Conservation (phyloP, 1,139 yeast genomes). For the Petasospora fabianii region DNA sequence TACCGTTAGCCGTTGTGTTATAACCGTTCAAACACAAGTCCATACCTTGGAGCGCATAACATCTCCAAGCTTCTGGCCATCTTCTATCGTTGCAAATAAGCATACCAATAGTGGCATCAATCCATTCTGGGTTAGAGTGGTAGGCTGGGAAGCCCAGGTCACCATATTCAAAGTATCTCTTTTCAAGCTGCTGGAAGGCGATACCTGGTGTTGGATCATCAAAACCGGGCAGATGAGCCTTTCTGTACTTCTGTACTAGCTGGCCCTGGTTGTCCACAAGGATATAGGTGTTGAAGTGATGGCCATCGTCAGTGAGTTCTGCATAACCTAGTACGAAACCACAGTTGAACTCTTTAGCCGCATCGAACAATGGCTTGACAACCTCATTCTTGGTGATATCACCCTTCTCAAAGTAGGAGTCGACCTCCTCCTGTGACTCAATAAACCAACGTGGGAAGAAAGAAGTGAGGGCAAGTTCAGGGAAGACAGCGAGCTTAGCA, state of each 20-base stretch:
- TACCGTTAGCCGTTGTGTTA: constrained; percentile 32
- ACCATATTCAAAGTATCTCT: constrained; percentile 34
- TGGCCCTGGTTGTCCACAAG: constrained; percentile 31
- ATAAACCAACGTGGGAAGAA: constrained; percentile 31
- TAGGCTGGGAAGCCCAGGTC: constrained; percentile 32
- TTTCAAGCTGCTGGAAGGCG: constrained; percentile 35
- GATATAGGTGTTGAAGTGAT: constrained; percentile 33
- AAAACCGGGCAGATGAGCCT: constrained; percentile 35
- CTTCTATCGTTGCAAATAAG: constrained; percentile 37
- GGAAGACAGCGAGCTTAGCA: constrained; percentile 28
- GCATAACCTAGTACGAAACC: constrained; percentile 37
- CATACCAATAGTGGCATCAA: constrained; percentile 33
- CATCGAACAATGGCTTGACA: constrained; percentile 33
- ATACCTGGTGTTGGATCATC: constrained; percentile 29
- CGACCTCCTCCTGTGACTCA: constrained; percentile 33
- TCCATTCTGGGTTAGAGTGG: constrained; percentile 31
- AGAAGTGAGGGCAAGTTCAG: constrained; percentile 28
- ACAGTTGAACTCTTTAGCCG: constrained; percentile 28
- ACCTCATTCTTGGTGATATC: constrained; percentile 28
- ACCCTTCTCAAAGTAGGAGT: constrained; percentile 34
- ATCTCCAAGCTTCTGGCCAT: constrained; percentile 40
- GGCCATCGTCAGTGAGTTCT: constrained; percentile 35
- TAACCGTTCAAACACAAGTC: constrained; percentile 32
- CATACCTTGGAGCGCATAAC: constrained; percentile 33
- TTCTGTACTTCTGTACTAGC: constrained; percentile 27